phyloP scores from a whole-genome alignment of 306 rosid genomes.

The Sicyos edulis region DNA sequence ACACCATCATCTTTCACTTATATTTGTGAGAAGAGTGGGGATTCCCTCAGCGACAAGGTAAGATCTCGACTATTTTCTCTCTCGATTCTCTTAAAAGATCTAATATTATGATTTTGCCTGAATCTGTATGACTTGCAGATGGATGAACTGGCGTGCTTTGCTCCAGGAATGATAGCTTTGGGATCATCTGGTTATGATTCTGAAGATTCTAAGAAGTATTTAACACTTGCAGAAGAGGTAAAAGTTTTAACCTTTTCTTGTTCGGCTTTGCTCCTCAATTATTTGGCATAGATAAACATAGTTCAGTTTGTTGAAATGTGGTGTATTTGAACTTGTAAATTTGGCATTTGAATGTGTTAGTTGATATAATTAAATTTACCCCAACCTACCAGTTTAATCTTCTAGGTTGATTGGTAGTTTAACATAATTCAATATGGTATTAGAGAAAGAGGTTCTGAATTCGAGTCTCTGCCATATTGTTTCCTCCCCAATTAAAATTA shows the following conservation, averaged over 20 bases:
- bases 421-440: too few relatives aligned
- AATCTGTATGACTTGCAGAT: slow-evolving; percentile 51
- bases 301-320: background rate
- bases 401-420: too few relatives aligned
- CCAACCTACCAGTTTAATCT: too few relatives aligned
- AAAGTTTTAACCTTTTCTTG: background rate
- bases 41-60: slow-evolving; percentile 73
- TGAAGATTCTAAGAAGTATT: slow-evolving; percentile 55
- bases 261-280: background rate
- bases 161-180: slow-evolving; percentile 98
- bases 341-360: too few relatives aligned
- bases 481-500: too few relatives aligned
- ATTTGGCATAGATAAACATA: background rate
- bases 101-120: slow-evolving; percentile 18
- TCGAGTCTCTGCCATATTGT: too few relatives aligned
- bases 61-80: slow-evolving; percentile 21
- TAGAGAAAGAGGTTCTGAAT: too few relatives aligned
- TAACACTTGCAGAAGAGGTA: slow-evolving; percentile 95
- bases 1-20: slow-evolving; percentile 91
- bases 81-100: background rate
- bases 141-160: slow-evolving; percentile 99
- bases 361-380: too few relatives aligned
- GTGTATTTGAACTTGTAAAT: too few relatives aligned
- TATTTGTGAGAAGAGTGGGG: slow-evolving; percentile 91
- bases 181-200: slow-evolving; percentile 85